These are phyloP conservation scores for Diddensiella caesifluorescens DNA, from an alignment of 805 yeast species.

Conservation along the genomic window DNA sequence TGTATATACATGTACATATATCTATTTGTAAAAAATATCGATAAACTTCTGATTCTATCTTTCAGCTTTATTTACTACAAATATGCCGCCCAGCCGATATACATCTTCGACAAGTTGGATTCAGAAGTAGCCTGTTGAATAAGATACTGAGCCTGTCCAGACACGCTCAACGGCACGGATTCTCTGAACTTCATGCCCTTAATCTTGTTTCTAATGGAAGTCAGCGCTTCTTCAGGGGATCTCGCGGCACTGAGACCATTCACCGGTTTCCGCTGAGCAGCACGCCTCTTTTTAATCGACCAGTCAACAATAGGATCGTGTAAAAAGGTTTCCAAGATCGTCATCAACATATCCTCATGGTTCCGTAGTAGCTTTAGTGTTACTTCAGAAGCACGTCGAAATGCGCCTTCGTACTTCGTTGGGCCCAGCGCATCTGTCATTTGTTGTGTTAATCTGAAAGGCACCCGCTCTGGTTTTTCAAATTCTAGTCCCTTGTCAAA, in stretches of 20 bases:
- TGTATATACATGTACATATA: too few species aligned
- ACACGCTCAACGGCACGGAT: slow-evolving; percentile 80
- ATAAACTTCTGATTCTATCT: too few species aligned
- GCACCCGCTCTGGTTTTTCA: slow-evolving; percentile 88
- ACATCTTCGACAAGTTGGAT: slow-evolving; percentile 77
- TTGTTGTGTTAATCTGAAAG: slow-evolving; percentile 85
- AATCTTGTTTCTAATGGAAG: slow-evolving; percentile 69
- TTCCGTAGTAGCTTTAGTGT: slow-evolving; percentile 65
- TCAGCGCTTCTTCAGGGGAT: slow-evolving; percentile 62
- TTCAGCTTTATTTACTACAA: too few species aligned
- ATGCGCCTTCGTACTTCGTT: slow-evolving; percentile 84
- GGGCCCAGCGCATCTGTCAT: slow-evolving; percentile 87
- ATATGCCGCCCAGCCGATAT: slow-evolving; percentile 87
- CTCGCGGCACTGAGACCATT: slow-evolving; percentile 24
- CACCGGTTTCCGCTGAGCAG: slow-evolving; percentile 6
- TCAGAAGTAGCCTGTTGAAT: slow-evolving; percentile 74
- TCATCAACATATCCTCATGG: slow-evolving; percentile 81
- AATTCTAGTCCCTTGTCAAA: slow-evolving; percentile 73
- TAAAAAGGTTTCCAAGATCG: slow-evolving; percentile 83
- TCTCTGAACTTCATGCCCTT: slow-evolving; percentile 78
- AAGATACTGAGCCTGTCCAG: slow-evolving; percentile 87
- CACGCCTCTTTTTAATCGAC: slow-evolving; percentile 38
- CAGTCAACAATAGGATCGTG: slow-evolving; percentile 90
- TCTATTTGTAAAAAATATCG: too few species aligned
- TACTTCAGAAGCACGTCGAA: slow-evolving; percentile 79